Percentiles rank a stretch among this genome's conserved stretches.
Conservation (phyloP, 768 basidiomycete genomes). For the Dioszegia crocea region DNA sequence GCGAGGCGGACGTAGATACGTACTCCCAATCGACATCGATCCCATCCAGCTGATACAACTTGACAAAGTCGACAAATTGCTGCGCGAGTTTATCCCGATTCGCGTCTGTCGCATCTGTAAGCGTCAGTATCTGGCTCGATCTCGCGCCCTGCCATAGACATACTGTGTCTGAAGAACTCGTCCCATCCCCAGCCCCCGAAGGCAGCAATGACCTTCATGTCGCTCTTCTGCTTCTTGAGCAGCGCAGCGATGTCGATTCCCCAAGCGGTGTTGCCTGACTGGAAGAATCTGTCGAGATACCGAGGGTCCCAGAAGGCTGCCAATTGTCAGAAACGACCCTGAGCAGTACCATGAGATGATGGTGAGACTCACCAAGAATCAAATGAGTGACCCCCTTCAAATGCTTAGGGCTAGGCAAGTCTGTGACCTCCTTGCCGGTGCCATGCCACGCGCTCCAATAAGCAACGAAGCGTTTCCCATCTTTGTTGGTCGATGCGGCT, state of each 20-base stretch:
- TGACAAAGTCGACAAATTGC: constrained; percentile 9
- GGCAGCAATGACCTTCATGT: constrained; percentile 29
- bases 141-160: too few relatives aligned
- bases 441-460: constrained; percentile 23
- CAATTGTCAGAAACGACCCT: background rate
- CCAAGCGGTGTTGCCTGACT: constrained; percentile 10
- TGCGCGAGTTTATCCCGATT: constrained; percentile 9
- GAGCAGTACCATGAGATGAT: too few relatives aligned
- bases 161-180: constrained; percentile 3
- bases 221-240: constrained; percentile 1
- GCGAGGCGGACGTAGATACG: background rate
- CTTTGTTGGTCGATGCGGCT: background rate
- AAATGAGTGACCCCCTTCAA: constrained; percentile 27
- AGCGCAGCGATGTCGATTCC: background rate
- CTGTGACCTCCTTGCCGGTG: background rate
- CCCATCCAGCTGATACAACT: constrained; percentile 16
- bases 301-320: background rate
- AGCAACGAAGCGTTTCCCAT: constrained; percentile 13
- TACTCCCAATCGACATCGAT: constrained; percentile 23
- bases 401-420: constrained; percentile 12
- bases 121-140: too few relatives aligned
- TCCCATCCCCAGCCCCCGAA: constrained; percentile 31
- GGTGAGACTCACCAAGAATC: constrained; percentile 16
- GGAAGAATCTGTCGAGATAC: background rate
- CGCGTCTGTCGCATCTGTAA: background rate